Conservation (phyloP, 2,329 filamentous ascomycete genomes). For the Paramyrothecium sp. region DNA sequence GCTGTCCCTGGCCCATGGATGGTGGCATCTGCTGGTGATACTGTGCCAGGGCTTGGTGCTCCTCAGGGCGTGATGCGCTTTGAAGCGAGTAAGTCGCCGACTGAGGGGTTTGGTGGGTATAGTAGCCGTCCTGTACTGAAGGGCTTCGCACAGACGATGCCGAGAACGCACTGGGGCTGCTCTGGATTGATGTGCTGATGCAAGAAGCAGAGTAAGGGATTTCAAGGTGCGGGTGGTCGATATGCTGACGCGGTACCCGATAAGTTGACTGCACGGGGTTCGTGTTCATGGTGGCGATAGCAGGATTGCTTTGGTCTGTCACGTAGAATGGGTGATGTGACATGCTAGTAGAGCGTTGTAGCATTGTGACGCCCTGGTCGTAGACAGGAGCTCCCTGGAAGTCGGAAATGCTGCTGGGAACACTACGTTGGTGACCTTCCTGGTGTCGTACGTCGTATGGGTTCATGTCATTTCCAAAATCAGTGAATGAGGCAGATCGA, state of each 20-base stretch:
- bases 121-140: slow-evolving; percentile 52
- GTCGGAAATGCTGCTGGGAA: slow-evolving; percentile 42
- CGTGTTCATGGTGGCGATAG: slow-evolving; percentile 60
- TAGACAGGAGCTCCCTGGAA: slow-evolving; percentile 41
- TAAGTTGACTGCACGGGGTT: slow-evolving; percentile 48
- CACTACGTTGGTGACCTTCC: slow-evolving; percentile 46
- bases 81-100: slow-evolving; percentile 48
- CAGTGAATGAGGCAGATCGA: slow-evolving; percentile 52
- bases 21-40: slow-evolving; percentile 42
- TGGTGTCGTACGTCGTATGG: slow-evolving; percentile 38
- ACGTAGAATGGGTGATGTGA: slow-evolving; percentile 53
- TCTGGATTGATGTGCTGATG: slow-evolving; percentile 51
- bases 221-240: slow-evolving; percentile 45
- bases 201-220: slow-evolving; percentile 49
- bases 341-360: slow-evolving; percentile 48
- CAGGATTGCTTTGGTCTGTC: slow-evolving; percentile 60
- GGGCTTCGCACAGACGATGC: slow-evolving; percentile 53
- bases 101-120: slow-evolving; percentile 53
- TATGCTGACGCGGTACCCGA: slow-evolving; percentile 49
- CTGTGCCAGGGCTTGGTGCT: slow-evolving; percentile 39
- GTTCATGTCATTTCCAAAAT: slow-evolving; percentile 51
- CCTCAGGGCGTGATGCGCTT: slow-evolving; percentile 45
- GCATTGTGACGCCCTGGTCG: slow-evolving; percentile 43
- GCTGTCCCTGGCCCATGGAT: slow-evolving; percentile 28
- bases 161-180: slow-evolving; percentile 59